Evolutionary conservation across 2,329 filamentous ascomycete species (phyloP).

Genomic region (Diaporthe longicolla): DNA sequence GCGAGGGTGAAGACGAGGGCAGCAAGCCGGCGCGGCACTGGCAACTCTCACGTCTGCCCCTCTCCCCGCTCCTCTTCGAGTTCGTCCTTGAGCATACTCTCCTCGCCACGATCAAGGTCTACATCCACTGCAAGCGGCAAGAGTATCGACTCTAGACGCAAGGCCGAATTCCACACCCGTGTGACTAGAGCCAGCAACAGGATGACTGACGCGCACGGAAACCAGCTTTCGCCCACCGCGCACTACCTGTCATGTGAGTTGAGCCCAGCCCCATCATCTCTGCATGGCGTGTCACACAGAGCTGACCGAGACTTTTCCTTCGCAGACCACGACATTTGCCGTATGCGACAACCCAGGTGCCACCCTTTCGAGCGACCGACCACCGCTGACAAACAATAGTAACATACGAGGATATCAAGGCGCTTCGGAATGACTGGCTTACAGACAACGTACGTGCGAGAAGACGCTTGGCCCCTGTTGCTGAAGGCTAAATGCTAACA

Average conservation of each 20-base stretch:
- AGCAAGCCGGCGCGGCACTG: neutral
- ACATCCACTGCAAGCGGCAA: neutral
- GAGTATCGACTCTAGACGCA: slow-evolving; percentile 38
- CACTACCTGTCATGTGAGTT: slow-evolving; percentile 63
- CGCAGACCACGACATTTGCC: slow-evolving; percentile 47
- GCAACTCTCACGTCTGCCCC: slow-evolving; percentile 2
- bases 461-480: slow-evolving; percentile 31
- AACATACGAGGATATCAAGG: slow-evolving; percentile 89
- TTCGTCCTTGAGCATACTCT: neutral
- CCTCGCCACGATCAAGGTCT: neutral
- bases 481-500: slow-evolving; percentile 43
- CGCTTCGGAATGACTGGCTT: slow-evolving; percentile 92
- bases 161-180: slow-evolving; percentile 11
- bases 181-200: slow-evolving; percentile 37
- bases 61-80: neutral
- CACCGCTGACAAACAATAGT: slow-evolving; percentile 64
- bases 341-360: slow-evolving; percentile 35
- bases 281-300: slow-evolving; percentile 14
- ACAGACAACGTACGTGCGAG: slow-evolving; percentile 86
- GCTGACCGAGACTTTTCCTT: slow-evolving; percentile 31
- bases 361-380: neutral
- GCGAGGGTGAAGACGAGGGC: neutral
- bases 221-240: slow-evolving; percentile 54
- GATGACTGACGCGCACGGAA: slow-evolving; percentile 42
- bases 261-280: neutral